Evolutionary conservation across 108 stramenopile species (phyloP).

Genomic region (Fistulifera pelliculosa): DNA sequence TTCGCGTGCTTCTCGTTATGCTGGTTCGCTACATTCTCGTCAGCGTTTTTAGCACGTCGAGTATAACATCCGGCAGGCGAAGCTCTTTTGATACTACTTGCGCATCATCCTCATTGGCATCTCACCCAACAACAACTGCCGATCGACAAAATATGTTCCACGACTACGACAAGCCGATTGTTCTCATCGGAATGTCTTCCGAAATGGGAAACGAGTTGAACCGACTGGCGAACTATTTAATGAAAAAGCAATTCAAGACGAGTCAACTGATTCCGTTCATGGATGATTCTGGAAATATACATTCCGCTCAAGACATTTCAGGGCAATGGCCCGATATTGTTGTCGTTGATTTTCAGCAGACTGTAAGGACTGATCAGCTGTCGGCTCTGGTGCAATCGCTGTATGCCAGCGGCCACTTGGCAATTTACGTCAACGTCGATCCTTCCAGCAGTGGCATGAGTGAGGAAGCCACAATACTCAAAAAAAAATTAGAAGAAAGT

Average conservation of each 20-base stretch:
- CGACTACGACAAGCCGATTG: slow-evolving; percentile 75
- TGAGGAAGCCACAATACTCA: slow-evolving; percentile 21
- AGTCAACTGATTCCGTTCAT: slow-evolving; percentile 5
- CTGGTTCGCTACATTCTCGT: too few relatives aligned
- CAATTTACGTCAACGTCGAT: slow-evolving; percentile 72
- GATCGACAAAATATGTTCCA: slow-evolving; percentile 33
- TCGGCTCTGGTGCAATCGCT: slow-evolving; percentile 30
- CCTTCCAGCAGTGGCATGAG: slow-evolving; percentile 21
- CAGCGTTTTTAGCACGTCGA: too few relatives aligned
- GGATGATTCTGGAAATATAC: slow-evolving; percentile 7
- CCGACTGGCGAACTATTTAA: slow-evolving; percentile 36
- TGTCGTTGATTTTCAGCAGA: slow-evolving; percentile 50
- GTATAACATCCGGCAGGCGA: too few relatives aligned
- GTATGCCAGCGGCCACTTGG: slow-evolving; percentile 43
- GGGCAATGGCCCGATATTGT: slow-evolving; percentile 35
- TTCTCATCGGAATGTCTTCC: slow-evolving; percentile 57
- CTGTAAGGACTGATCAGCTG: slow-evolving; percentile 10
- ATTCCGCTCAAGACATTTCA: slow-evolving; percentile 17
- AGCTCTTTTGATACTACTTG: too few relatives aligned
- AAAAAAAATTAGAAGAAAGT: slow-evolving; percentile 39
- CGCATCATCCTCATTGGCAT: too few relatives aligned
- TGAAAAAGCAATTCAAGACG: not conserved
- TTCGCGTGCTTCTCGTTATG: too few relatives aligned
- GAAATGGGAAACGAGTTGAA: slow-evolving; percentile 45
- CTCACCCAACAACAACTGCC: too few relatives aligned